Percentiles rank a stretch among this genome's conserved stretches.
phyloP scores from a whole-genome alignment of 768 basidiomycete genomes.

The Rhodosporidiobolus sp. region DNA sequence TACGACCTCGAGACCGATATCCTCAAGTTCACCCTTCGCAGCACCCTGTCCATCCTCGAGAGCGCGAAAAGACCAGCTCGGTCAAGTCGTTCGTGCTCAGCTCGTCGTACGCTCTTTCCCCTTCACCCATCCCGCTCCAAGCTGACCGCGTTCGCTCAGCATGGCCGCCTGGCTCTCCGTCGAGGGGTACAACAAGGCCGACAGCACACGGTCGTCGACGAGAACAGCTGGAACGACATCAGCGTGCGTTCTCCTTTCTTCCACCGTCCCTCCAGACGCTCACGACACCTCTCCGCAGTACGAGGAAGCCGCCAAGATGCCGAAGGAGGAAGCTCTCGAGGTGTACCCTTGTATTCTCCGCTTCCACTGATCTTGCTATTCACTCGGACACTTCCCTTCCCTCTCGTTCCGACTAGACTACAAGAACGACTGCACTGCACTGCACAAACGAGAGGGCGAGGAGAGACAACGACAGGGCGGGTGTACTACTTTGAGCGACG shows the following conservation, averaged over 20 bases:
- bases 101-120: neutral
- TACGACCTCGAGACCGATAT: neutral
- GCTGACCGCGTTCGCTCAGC: neutral
- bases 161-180: neutral
- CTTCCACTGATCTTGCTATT: no score
- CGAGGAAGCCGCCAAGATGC: slow-evolving; percentile 4
- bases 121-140: neutral
- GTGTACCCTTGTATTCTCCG: no score
- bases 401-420: no score
- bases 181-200: neutral
- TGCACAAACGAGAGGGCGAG: no score
- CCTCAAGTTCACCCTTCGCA: neutral
- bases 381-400: no score
- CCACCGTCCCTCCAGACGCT: neutral
- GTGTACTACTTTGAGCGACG: no score
- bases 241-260: neutral
- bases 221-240: neutral
- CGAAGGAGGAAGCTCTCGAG: neutral
- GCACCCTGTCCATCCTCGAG: slow-evolving; percentile 3
- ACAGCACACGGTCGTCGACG: neutral
- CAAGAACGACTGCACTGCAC: no score
- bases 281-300: neutral
- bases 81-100: slow-evolving; percentile 2
- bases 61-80: neutral
- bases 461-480: no score